Percentiles rank a stretch among this genome's conserved stretches.
Evolutionary conservation across 345 rosid genomes (phyloP).

Genomic region (Pseudoturritis turrita): DNA sequence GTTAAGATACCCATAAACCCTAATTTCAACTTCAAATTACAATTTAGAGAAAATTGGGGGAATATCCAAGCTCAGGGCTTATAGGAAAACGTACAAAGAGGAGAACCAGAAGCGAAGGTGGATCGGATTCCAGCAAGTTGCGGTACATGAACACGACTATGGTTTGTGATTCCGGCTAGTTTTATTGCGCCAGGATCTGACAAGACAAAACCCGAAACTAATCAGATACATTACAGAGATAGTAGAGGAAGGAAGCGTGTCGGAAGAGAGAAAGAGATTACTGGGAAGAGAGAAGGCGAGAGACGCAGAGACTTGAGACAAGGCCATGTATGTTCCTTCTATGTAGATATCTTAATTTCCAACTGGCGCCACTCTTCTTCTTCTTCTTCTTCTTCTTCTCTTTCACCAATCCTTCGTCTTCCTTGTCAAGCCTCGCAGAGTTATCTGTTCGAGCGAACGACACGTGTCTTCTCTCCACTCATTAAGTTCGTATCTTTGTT

Average conservation of each 20-base stretch:
- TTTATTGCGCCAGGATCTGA: conserved; percentile 38
- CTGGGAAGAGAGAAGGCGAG: conserved; percentile 47
- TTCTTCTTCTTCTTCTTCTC: background rate
- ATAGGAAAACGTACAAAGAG: conserved; percentile 42
- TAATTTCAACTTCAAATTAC: background rate
- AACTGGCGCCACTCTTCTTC: background rate
- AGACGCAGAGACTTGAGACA: conserved; percentile 56
- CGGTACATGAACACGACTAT: conserved; percentile 31
- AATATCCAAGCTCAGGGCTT: background rate
- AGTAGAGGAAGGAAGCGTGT: background rate
- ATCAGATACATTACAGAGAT: conserved; percentile 8
- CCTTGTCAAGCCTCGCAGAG: conserved; percentile 12
- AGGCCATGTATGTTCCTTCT: conserved; percentile 44
- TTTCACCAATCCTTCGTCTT: background rate
- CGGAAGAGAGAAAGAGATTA: conserved; percentile 16
- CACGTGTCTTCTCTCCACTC: conserved; percentile 34
- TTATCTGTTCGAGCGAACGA: conserved; percentile 9
- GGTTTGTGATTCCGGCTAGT: conserved; percentile 26
- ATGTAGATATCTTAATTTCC: background rate
- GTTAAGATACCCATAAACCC: background rate
- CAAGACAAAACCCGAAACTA: conserved; percentile 4
- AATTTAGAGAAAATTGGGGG: background rate
- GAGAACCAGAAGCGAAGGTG: conserved; percentile 59
- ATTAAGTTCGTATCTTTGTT: conserved; percentile 20
- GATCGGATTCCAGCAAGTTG: conserved; percentile 30